Conservation (phyloP, 2,329 filamentous ascomycete genomes). For the Botrytis elliptica region DNA sequence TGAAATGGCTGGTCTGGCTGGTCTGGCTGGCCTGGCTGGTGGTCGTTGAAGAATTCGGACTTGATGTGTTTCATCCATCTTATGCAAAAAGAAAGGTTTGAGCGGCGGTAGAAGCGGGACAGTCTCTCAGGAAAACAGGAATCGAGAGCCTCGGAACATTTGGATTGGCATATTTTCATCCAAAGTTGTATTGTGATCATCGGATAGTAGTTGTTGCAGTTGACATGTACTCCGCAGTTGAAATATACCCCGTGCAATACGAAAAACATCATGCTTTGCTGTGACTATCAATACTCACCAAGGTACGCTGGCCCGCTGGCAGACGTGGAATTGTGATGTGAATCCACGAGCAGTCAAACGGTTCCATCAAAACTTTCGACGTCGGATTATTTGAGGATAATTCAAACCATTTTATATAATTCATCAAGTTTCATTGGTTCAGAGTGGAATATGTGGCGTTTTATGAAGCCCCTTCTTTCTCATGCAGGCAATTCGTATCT, state of each 20-base stretch:
- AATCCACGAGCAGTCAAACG: background rate
- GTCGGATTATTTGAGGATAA: background rate
- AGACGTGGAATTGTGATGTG: background rate
- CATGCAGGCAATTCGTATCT: constrained; percentile 1
- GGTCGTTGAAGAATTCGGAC: background rate
- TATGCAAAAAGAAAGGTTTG: constrained; percentile 5
- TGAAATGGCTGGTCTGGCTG: background rate
- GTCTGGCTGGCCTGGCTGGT: background rate
- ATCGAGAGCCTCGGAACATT: background rate
- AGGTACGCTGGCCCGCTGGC: background rate
- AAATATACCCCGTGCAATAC: background rate
- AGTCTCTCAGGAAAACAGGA: background rate
- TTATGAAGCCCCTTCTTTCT: constrained; percentile 1
- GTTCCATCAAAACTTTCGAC: background rate
- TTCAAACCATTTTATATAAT: background rate
- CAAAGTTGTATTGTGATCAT: constrained; percentile 6
- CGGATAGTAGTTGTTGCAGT: background rate
- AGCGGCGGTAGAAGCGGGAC: background rate
- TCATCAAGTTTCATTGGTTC: background rate
- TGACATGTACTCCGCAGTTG: background rate
- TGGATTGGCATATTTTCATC: background rate
- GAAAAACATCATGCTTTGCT: background rate
- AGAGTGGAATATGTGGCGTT: background rate
- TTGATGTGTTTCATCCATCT: constrained; percentile 8
- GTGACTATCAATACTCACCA: background rate